Conservation (phyloP, 2,329 filamentous ascomycete genomes). For the Cladophialophora psammophila region DNA sequence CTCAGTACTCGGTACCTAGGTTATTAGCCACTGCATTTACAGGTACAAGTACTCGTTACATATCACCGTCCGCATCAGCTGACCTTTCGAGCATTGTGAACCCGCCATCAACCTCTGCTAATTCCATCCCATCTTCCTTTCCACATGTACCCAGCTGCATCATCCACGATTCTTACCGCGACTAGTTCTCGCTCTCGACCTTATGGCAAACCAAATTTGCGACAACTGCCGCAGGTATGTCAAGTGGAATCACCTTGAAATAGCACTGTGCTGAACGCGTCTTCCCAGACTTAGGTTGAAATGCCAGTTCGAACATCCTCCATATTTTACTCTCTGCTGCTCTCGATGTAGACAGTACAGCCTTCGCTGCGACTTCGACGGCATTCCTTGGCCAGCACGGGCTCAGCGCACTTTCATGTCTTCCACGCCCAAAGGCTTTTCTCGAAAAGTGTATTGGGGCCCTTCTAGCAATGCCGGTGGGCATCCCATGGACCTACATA, state of each 20-base stretch:
- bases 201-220: conserved; percentile 3
- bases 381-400: conserved; percentile 5
- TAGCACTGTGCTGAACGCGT: neutral
- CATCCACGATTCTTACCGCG: neutral
- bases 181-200: neutral
- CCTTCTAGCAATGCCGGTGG: conserved; percentile 15
- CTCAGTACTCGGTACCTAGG: neutral
- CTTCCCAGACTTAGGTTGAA: conserved; percentile 2
- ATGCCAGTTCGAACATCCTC: conserved; percentile 10
- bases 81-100: neutral
- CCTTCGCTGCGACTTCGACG: conserved; percentile 7
- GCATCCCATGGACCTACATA: conserved; percentile 15
- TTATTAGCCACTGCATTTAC: no score
- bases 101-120: no score
- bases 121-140: neutral
- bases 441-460: conserved; percentile 22
- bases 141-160: neutral
- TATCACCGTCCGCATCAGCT: neutral
- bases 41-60: neutral
- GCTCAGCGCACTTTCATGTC: conserved; percentile 13
- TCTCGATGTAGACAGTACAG: conserved; percentile 8
- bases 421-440: neutral
- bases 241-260: neutral
- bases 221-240: conserved; percentile 13
- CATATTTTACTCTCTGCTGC: conserved; percentile 1